Evolutionary conservation across 2,329 filamentous ascomycete genomes (phyloP).

Genomic region (Fusarium newnesense): DNA sequence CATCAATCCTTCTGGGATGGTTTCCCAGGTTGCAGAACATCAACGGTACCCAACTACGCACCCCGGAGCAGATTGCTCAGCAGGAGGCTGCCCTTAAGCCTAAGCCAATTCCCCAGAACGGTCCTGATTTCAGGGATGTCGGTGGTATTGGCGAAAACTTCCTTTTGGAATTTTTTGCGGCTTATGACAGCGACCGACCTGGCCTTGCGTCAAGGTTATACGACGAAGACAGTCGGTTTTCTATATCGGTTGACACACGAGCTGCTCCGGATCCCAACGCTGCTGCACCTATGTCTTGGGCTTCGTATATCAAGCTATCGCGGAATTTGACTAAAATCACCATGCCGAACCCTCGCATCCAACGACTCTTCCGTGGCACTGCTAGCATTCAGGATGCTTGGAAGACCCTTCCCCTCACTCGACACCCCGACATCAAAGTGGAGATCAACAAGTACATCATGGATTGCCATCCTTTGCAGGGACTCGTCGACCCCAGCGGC

Average conservation of each 20-base stretch:
- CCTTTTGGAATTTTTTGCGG: conserved; percentile 76
- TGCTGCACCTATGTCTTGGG: conserved; percentile 69
- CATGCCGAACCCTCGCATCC: conserved; percentile 67
- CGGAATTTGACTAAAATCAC: conserved; percentile 80
- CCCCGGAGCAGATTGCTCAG: conserved; percentile 73
- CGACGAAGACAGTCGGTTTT: conserved; percentile 80
- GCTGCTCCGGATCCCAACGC: conserved; percentile 60
- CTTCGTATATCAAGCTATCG: conserved; percentile 79
- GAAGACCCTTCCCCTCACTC: conserved; percentile 75
- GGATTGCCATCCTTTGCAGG: conserved; percentile 80
- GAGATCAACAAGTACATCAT: conserved; percentile 81
- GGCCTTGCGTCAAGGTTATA: conserved; percentile 75
- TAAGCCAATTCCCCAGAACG: conserved; percentile 69
- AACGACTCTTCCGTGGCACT: conserved; percentile 73
- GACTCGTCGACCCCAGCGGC: conserved; percentile 75
- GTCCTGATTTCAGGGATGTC: conserved; percentile 79
- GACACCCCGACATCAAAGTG: conserved; percentile 76
- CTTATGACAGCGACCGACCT: conserved; percentile 78
- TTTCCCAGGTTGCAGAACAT: conserved; percentile 83
- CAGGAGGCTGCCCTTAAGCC: conserved; percentile 60
- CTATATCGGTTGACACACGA: conserved; percentile 75
- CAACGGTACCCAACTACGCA: conserved; percentile 79
- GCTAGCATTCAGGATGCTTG: conserved; percentile 75
- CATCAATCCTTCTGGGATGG: conserved; percentile 78
- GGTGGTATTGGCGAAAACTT: conserved; percentile 80